Evolutionary conservation across 352 stramenopile genomes (phyloP), one percentile per base, ranked within the genome.

Genomic region (Phytophthora citricola): DNA sequence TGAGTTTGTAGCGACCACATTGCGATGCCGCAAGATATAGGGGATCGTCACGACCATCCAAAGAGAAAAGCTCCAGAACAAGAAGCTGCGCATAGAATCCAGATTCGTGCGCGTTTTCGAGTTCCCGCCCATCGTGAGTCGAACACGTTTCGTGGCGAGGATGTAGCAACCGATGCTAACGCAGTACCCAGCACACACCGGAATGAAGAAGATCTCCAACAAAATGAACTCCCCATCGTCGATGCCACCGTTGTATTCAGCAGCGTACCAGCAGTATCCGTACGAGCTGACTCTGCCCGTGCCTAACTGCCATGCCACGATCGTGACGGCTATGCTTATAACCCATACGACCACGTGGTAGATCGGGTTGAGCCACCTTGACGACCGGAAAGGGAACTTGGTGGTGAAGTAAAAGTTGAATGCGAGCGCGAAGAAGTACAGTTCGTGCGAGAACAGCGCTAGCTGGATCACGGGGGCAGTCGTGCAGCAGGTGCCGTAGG

Each of bases 351-450:
- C 73, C 1, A 83, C 39, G 58, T 96, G 89, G 58, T 93, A 95
- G 54, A 93, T 68, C 17, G 71, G 71, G 29, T 81, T 76, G 50
- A 93, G 79, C 71, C 77, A 90, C 43, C 80, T 70, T n/a, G 83
- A 86, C 39, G 82, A 91, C 32, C 75, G 75, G 63, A 96, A 96
- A 52, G 89, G 89, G 63, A 90, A 93, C 74, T 93, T 92, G 80
- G 85, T 95, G 36, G 84, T 92, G 69, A 91, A 92, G 74, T 95
- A 95, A 41, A 93, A 91, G 70, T 93, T 81, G 70, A 92, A 92
- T 44, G 87, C 87, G 47, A 96, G 76, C 32, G 83, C 82, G 60
- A 92, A 94, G 56, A 95, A 88, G 71, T 94, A 96, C 12, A 95
- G 76, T 51, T 96, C 87, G 40, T 93, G 83, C 4, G 78, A 85